These are phyloP conservation scores for Nitzschia sp. DNA, from an alignment of 108 stramenopile species.

Conservation along the genomic window DNA sequence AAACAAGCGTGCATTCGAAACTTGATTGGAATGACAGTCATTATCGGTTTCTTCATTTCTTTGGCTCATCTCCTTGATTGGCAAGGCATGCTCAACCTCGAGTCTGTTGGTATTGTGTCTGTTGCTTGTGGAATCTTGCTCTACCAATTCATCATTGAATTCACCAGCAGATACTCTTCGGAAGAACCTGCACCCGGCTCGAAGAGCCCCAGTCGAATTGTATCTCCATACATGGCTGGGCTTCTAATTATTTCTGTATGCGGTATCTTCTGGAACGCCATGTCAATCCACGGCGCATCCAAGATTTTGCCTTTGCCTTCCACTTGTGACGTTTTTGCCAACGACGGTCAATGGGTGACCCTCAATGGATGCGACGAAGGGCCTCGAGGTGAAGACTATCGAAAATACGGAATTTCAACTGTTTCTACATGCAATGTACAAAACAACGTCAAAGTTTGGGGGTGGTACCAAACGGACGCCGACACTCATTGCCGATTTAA, in stretches of 20 bases:
- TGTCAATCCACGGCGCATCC: conserved; percentile 57
- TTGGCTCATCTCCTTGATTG: conserved; percentile 46
- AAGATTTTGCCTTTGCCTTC: conserved; percentile 59
- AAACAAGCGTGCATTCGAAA: conserved; percentile 51
- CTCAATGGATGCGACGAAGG: conserved; percentile 79
- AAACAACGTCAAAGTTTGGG: conserved; percentile 56
- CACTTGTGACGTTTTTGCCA: conserved; percentile 57
- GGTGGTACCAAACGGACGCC: conserved; percentile 57
- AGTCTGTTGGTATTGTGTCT: conserved; percentile 28
- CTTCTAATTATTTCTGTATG: conserved; percentile 42
- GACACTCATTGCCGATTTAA: conserved; percentile 68
- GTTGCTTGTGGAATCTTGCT: conserved; percentile 52
- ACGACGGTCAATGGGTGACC: conserved; percentile 71
- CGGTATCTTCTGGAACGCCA: conserved; percentile 59
- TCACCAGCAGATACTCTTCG: conserved; percentile 3
- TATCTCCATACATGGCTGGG: conserved; percentile 41
- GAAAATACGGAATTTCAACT: conserved; percentile 48
- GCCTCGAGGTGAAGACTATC: conserved; percentile 62
- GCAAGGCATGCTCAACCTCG: conserved; percentile 39
- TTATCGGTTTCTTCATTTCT: conserved; percentile 45
- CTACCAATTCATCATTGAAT: conserved; percentile 54
- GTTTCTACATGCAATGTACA: conserved; percentile 59
- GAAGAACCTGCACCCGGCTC: background rate
- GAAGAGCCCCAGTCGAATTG: background rate
- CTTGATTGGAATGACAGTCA: conserved; percentile 33